Conservation (phyloP, 2,329 filamentous ascomycete genomes). For the Ampelomyces quisqualis region DNA sequence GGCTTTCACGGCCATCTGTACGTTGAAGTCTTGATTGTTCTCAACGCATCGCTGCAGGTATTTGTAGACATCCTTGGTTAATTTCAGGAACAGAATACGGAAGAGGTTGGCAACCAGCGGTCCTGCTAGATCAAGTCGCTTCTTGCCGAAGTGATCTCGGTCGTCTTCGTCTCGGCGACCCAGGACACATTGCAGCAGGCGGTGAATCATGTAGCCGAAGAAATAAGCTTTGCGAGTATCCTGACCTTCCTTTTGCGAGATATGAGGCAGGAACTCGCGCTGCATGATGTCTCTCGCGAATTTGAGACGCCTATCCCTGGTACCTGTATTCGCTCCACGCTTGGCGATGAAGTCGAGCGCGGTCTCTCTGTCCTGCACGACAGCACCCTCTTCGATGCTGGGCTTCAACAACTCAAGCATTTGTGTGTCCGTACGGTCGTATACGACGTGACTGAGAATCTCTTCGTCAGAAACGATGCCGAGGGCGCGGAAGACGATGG, state of each 20-base stretch:
- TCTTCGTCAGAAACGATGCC: constrained; percentile 97
- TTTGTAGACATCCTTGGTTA: constrained; percentile 86
- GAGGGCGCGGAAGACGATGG: constrained; percentile 90
- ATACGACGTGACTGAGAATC: constrained; percentile 96
- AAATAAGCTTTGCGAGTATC: constrained; percentile 98
- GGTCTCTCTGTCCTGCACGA: constrained; percentile 91
- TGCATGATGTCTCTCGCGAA: constrained; percentile 93
- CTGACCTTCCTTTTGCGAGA: constrained; percentile 90
- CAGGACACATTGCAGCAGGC: constrained; percentile 87
- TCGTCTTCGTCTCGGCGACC: constrained; percentile 94
- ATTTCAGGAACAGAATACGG: constrained; percentile 83
- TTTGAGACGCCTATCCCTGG: constrained; percentile 85
- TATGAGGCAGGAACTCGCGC: constrained; percentile 94
- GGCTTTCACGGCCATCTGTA: constrained; percentile 87
- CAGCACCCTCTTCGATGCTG: constrained; percentile 94
- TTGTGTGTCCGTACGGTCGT: constrained; percentile 89
- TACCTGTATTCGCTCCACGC: constrained; percentile 73
- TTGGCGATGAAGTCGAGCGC: constrained; percentile 95
- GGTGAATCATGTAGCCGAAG: constrained; percentile 97
- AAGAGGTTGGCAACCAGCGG: constrained; percentile 95
- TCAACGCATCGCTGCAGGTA: constrained; percentile 94
- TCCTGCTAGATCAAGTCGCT: constrained; percentile 91
- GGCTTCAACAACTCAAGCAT: constrained; percentile 98
- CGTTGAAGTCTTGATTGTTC: constrained; percentile 81
- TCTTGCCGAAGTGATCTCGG: constrained; percentile 98